phyloP scores from a whole-genome alignment of 805 yeast genomes.

The Monosporozyma aquatica region DNA sequence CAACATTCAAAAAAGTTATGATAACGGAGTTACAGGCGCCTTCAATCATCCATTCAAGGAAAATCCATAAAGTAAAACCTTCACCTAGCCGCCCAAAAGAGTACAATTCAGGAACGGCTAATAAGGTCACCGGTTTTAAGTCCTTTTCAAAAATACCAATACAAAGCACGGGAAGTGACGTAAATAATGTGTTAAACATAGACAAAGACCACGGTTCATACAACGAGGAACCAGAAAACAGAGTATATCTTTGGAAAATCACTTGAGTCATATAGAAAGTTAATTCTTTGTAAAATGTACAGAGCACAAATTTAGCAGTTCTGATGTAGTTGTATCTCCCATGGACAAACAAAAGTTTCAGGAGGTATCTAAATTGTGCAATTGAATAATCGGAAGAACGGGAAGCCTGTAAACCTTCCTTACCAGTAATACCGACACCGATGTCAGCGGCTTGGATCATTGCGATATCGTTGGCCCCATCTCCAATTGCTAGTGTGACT shows the following conservation, averaged over 20 bases:
- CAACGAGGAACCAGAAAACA: slow-evolving; percentile 87
- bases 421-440: slow-evolving; percentile 95
- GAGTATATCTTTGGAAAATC: slow-evolving; percentile 72
- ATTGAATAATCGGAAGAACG: slow-evolving; percentile 89
- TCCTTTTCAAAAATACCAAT: slow-evolving; percentile 96
- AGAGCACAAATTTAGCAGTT: slow-evolving; percentile 81
- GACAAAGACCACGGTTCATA: slow-evolving; percentile 95
- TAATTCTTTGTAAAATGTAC: slow-evolving; percentile 91
- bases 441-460: slow-evolving; percentile 99
- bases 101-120: slow-evolving; percentile 89
- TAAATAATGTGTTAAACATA: slow-evolving; percentile 93
- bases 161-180: slow-evolving; percentile 83
- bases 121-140: slow-evolving; percentile 72
- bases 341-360: slow-evolving; percentile 80
- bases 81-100: slow-evolving; percentile 63
- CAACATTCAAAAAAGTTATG: slow-evolving; percentile 56
- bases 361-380: slow-evolving; percentile 82
- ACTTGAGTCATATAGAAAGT: slow-evolving; percentile 84
- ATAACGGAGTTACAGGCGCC: slow-evolving; percentile 68
- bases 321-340: slow-evolving; percentile 93
- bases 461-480: slow-evolving; percentile 98
- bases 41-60: slow-evolving; percentile 67
- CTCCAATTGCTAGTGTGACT: slow-evolving; percentile 94
- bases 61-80: slow-evolving; percentile 62
- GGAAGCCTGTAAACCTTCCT: slow-evolving; percentile 95